Conservation (phyloP, 148 eudicot genomes). For the Rhododendron williamsianum region DNA sequence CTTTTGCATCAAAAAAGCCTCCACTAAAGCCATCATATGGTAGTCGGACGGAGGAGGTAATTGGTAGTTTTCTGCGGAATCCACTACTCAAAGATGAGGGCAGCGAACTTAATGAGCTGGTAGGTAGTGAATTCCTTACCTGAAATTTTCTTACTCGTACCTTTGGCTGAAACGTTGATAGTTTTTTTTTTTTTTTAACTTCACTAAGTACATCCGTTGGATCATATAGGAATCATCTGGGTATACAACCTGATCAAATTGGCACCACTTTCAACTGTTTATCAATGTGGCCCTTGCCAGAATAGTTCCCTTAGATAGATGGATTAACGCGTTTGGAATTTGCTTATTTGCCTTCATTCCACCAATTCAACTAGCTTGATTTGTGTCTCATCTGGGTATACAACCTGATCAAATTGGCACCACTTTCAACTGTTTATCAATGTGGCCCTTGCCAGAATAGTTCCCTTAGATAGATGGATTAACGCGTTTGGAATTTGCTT, state of each 20-base stretch:
- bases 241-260: neutral
- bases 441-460: neutral
- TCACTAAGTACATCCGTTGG: neutral
- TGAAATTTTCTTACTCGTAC: neutral
- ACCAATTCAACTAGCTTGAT: neutral
- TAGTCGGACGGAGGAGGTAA: slow-evolving; percentile 56
- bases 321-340: neutral
- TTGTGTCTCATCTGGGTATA: neutral
- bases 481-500: neutral
- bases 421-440: neutral
- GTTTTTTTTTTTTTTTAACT: neutral
- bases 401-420: neutral
- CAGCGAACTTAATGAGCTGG: slow-evolving; percentile 31
- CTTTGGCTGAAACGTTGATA: neutral
- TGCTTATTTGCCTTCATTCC: neutral
- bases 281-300: neutral
- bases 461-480: neutral
- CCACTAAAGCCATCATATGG: slow-evolving; percentile 31
- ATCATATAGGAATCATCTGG: too few relatives aligned
- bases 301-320: neutral
- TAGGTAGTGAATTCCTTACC: slow-evolving; percentile 14
- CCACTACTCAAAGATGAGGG: slow-evolving; percentile 49
- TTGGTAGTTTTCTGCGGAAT: slow-evolving; percentile 55
- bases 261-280: neutral
- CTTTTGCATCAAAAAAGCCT: slow-evolving; percentile 31